Conservation (phyloP, 805 yeast genomes). For the Yamadazyma scolyti region DNA sequence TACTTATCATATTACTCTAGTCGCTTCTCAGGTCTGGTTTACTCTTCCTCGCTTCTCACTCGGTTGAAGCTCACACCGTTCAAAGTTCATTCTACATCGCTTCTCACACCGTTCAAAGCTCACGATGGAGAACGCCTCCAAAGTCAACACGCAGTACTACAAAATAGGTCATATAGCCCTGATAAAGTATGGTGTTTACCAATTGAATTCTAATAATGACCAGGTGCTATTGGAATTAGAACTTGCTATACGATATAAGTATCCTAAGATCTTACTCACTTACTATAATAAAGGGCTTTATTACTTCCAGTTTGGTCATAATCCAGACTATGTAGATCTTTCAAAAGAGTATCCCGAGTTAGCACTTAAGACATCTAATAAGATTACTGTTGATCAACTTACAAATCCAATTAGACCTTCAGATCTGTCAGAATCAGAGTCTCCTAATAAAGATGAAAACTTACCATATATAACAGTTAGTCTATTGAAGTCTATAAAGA, state of each 20-base stretch:
- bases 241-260: slow-evolving; percentile 27
- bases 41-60: too few relatives aligned
- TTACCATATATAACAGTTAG: slow-evolving; percentile 32
- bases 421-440: slow-evolving; percentile 4
- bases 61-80: too few relatives aligned
- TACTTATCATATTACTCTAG: too few relatives aligned
- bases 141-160: slow-evolving; percentile 34
- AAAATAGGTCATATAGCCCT: slow-evolving; percentile 34
- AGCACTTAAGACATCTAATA: slow-evolving; percentile 17
- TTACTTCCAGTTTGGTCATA: slow-evolving; percentile 30
- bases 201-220: slow-evolving; percentile 25
- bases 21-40: too few relatives aligned
- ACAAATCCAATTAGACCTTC: slow-evolving; percentile 26
- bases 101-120: neutral
- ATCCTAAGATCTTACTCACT: slow-evolving; percentile 36
- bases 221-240: slow-evolving; percentile 40
- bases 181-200: slow-evolving; percentile 28
- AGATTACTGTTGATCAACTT: slow-evolving; percentile 21
- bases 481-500: slow-evolving; percentile 38
- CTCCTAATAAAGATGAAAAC: slow-evolving; percentile 12
- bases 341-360: slow-evolving; percentile 21
- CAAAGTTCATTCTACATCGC: too few relatives aligned
- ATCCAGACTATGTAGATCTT: slow-evolving; percentile 13
- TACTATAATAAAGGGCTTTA: slow-evolving; percentile 40
- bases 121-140: slow-evolving; percentile 18